phyloP scores from a whole-genome alignment of 2,329 filamentous ascomycete genomes.

The Colletotrichum caudatum region DNA sequence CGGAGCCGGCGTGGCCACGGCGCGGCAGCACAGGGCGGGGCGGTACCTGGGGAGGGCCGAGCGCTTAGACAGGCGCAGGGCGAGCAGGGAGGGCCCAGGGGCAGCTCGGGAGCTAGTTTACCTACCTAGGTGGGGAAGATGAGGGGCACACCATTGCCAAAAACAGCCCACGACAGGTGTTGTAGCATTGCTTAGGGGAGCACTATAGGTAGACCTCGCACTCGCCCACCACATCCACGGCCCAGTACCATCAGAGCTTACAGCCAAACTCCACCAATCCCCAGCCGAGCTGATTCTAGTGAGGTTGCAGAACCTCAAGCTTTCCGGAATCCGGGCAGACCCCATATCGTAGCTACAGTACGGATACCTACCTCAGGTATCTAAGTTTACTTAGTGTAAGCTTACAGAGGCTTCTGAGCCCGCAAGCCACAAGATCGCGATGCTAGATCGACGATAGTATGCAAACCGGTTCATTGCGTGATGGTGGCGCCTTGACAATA shows the following conservation, averaged over 20 bases:
- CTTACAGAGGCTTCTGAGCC: not conserved
- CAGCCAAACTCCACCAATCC: not conserved
- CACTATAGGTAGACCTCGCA: not conserved
- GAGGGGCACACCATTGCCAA: conserved; percentile 17
- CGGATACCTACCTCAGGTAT: no score
- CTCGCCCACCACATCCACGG: not conserved
- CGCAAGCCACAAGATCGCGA: conserved; percentile 1
- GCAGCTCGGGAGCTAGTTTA: conserved; percentile 25
- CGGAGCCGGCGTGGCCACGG: conserved; percentile 18
- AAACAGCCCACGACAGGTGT: not conserved
- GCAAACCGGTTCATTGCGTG: conserved; percentile 15
- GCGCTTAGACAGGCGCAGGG: not conserved
- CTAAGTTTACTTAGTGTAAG: not conserved
- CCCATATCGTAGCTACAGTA: not conserved
- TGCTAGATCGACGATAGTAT: conserved; percentile 30
- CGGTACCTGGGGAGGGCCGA: not conserved
- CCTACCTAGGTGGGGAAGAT: conserved; percentile 16
- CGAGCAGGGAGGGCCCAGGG: conserved; percentile 1
- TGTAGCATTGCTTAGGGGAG: no score
- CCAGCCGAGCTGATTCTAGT: not conserved
- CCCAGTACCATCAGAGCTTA: not conserved
- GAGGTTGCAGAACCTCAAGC: not conserved
- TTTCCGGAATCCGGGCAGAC: not conserved
- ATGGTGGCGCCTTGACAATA: conserved; percentile 18
- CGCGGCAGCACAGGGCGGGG: not conserved